Base-by-base conservation (phyloP, 352 stramenopile genomes). In the Globisporangium alternatum region DNA sequence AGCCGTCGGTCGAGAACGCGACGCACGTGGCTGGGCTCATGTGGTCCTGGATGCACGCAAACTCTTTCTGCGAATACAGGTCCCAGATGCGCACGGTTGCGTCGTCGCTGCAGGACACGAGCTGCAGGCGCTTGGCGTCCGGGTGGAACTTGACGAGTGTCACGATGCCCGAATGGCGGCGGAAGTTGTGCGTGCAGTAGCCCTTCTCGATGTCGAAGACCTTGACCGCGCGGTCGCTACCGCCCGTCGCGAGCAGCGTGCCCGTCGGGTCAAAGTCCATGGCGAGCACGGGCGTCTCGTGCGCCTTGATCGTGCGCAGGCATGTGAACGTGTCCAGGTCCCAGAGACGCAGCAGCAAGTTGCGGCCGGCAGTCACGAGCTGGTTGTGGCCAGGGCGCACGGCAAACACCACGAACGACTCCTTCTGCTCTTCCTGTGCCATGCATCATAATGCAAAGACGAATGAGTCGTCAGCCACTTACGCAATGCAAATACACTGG, bases 151-250 rank as follows among this genome's bases (percentile, higher is more conserved):
- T 71, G 33, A 97, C 86, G 37, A 94, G 75, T 35, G 83, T 93
- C 48, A 98, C 86, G 62, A 98, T 94, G 45, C 79, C 93, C 12
- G 72, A 59, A 66, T 98, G 92, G 9, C 81, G 77, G 33, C 78
- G 81, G 68, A 98, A 98, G 76, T 93, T 97, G 81, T 98, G 94
- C 59, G 94, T 98, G 73, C 88, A 97, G 72, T 89, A 97, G 31
- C 90, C 93, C 70, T 95, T 91, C 62, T 96, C 82, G 30, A 98
- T 81, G 72, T 98, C 91, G 60, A 96, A 98, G 28, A 98, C 93
- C 64, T 98, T 97, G 45, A 98, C 96, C 1, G 86, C 90, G 53
- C 96, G 94, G 76, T 99, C 97, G 33, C 97, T 96, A 25, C 95
- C 96, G 66, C 95, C 97, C 1, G 97, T 99, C 8, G 96, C 96